Percentiles rank a stretch among this genome's conserved stretches.
Evolutionary conservation across 2,329 filamentous ascomycete genomes (phyloP).

Genomic region (Ceratocystis eucalypticola): DNA sequence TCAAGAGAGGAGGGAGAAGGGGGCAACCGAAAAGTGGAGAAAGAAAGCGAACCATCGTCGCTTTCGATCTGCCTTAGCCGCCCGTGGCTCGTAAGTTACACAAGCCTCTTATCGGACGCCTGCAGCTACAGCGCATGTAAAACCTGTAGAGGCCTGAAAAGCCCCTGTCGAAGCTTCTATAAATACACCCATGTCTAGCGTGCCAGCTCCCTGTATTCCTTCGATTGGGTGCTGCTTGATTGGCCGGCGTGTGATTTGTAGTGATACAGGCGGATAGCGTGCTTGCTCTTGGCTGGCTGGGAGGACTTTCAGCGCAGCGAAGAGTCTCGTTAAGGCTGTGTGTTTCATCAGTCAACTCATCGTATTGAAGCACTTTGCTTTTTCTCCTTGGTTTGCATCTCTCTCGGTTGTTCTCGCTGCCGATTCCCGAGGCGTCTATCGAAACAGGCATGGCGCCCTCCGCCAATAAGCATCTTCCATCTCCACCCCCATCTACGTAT

Average conservation of each 20-base stretch:
- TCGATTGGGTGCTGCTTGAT: background rate
- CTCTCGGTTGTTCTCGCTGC: background rate
- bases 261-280: constrained; percentile 5
- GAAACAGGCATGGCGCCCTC: background rate
- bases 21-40: too few species aligned
- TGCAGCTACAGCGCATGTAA: background rate
- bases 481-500: too few species aligned
- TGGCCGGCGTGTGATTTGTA: background rate
- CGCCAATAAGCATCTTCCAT: background rate
- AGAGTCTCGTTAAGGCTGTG: too few species aligned
- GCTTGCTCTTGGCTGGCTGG: background rate
- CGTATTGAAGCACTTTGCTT: background rate
- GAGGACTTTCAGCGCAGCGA: too few species aligned
- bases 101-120: background rate
- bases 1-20: too few species aligned
- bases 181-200: background rate
- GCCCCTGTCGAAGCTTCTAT: background rate
- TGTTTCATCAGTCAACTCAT: too few species aligned
- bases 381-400: background rate
- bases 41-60: too few species aligned
- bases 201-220: background rate
- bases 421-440: background rate
- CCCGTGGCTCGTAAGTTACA: background rate
- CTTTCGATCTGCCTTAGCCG: background rate
- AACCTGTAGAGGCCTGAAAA: background rate